Evolutionary conservation across 208 protist genomes (phyloP), one percentile per base, ranked within the genome.

Genomic region (Crithidia bombi): DNA sequence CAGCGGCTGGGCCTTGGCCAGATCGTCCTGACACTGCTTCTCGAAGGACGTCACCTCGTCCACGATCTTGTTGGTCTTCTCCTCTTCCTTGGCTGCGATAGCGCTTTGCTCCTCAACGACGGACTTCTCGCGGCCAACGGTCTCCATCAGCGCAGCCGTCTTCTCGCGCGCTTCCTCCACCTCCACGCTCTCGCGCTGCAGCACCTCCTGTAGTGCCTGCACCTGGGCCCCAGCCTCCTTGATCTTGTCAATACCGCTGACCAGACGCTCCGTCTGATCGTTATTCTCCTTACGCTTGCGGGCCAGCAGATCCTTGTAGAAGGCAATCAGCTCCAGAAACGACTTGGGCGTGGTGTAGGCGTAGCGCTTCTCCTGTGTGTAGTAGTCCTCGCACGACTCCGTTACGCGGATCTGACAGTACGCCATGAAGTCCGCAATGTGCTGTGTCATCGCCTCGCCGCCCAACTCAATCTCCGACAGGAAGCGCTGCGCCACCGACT

Each of bases 311-410:
- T 86, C 79, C 79, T 99, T 98, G 89, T 99, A 99, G 55, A 99
- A 96, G 33, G 91, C 90, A 78, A 99, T 99, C 7, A 99, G 90
- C 86, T 99, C 98, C 23, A 99, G 84, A 88, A 99, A 99, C 5
- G 90, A 97, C 85, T 99, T 99, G 50, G 98, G 98, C 33, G 98
- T 99, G n/a, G 98, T 99, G 83, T 99, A 99, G 56, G 97, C 98
- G 75, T 98, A 94, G 50, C 98, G 89, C 74, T 97, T 97, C 76
- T 99, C 97, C 52, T 96, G 78, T 30, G 86, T 63, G 58, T 95
- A 93, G 89, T 98, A 99, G 46, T 94, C 86, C 54, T 96, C 85
- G 69, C 89, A 95, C 50, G 89, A 87, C 61, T 98, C 90, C 46
- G 98, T 98, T 19, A 99, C 98, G 36, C 84, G 89, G 47, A 91